Percentiles rank a stretch among this genome's conserved stretches.
Conservation (phyloP, 371 early-diverging fungal genomes). For the Mortierella sp. region DNA sequence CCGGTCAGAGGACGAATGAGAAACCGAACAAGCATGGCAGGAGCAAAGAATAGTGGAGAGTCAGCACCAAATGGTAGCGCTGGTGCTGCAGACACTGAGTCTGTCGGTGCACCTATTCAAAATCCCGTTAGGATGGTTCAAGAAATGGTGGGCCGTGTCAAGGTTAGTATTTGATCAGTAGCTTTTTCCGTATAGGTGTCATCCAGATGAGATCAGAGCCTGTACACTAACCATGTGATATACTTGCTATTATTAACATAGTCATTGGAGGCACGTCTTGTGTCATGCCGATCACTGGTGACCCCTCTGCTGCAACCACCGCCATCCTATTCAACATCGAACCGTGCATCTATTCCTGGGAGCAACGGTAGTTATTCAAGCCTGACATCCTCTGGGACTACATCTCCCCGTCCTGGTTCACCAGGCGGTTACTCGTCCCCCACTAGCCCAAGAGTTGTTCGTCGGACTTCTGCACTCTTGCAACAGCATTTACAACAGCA, state of each 20-base stretch:
- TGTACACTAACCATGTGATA: too few species aligned
- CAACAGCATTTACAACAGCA: conserved; percentile 14
- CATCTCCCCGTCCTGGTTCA: conserved; percentile 28
- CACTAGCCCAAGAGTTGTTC: conserved; percentile 17
- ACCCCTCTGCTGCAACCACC: conserved; percentile 74
- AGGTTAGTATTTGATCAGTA: conserved; percentile 54
- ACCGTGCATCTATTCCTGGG: conserved; percentile 19
- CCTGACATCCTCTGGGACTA: not conserved
- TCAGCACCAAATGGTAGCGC: too few species aligned
- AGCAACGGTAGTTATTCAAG: conserved; percentile 17
- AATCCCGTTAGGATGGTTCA: conserved; percentile 78
- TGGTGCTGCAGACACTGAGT: too few species aligned
- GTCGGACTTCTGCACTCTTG: conserved; percentile 35
- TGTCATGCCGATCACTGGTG: conserved; percentile 72
- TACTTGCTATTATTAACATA: conserved; percentile 2
- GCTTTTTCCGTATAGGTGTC: not conserved
- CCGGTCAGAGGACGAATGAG: not conserved
- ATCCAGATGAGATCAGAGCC: not conserved
- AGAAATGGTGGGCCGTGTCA: conserved; percentile 77
- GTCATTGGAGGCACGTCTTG: conserved; percentile 70
- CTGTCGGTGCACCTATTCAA: conserved; percentile 15
- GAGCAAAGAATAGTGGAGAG: too few species aligned
- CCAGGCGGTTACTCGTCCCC: conserved; percentile 15
- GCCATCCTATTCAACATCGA: conserved; percentile 52
- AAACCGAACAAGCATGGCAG: too few species aligned